Percentiles rank a stretch among this genome's conserved stretches.
phyloP scores from a whole-genome alignment of 2,329 filamentous ascomycete species.

The Sporothrix brasiliensis region DNA sequence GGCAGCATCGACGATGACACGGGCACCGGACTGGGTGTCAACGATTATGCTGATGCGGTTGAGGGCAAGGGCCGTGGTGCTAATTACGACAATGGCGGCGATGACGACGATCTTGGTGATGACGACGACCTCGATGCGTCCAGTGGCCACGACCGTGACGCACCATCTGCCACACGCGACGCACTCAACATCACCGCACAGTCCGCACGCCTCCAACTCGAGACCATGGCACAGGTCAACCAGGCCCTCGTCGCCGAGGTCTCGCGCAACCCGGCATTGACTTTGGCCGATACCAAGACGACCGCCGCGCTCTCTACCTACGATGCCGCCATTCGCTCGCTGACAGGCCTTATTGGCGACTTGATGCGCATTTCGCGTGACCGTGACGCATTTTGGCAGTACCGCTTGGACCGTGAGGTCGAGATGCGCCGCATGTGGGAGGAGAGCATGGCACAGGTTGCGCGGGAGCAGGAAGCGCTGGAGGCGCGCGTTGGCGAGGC shows the following conservation, averaged over 20 bases:
- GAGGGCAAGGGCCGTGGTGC: constrained; percentile 1
- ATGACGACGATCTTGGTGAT: constrained; percentile 60
- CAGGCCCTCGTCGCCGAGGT: constrained; percentile 76
- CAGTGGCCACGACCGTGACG: constrained; percentile 67
- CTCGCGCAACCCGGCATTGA: constrained; percentile 66
- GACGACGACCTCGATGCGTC: constrained; percentile 81
- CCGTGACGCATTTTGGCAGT: constrained; percentile 96
- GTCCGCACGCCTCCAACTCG: constrained; percentile 88
- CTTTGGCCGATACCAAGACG: constrained; percentile 76
- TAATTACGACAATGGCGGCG: constrained; percentile 36
- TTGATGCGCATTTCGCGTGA: constrained; percentile 90
- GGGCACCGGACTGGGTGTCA: constrained; percentile 38
- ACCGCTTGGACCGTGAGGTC: constrained; percentile 85
- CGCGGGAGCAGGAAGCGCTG: constrained; percentile 87
- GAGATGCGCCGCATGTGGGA: constrained; percentile 97
- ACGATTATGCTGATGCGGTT: constrained; percentile 36
- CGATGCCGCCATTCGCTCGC: constrained; percentile 83
- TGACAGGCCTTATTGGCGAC: constrained; percentile 82
- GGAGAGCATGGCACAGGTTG: constrained; percentile 98
- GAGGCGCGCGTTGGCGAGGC: constrained; percentile 86
- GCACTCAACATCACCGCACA: constrained; percentile 97
- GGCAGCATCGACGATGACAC: constrained; percentile 54
- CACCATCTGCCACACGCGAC: constrained; percentile 77
- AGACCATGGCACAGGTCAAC: constrained; percentile 84
- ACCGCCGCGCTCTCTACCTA: constrained; percentile 81